Conservation (phyloP, 2,329 filamentous ascomycete species). For the Dryadomyces quercivorus region DNA sequence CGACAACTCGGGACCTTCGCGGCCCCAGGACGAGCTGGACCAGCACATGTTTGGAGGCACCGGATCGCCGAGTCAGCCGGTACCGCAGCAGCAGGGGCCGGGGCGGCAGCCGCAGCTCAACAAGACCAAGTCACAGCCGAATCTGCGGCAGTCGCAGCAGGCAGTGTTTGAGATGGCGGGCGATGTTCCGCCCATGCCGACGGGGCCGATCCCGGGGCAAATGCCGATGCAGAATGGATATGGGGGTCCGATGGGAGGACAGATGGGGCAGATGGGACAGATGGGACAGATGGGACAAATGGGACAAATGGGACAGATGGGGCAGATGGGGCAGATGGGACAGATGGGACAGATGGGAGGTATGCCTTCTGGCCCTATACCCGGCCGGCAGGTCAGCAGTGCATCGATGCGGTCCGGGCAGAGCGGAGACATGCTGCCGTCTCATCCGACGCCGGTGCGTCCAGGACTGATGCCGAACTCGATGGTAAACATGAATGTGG, state of each 20-base stretch:
- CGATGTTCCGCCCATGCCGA: conserved; percentile 42
- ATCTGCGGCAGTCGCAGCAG: conserved; percentile 49
- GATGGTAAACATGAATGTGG: conserved; percentile 32
- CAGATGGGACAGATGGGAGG: not conserved
- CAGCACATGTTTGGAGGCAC: conserved; percentile 25
- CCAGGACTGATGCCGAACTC: conserved; percentile 50
- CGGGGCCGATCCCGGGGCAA: not conserved
- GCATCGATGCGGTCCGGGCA: conserved; percentile 18
- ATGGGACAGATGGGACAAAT: not conserved
- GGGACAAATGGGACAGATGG: not conserved
- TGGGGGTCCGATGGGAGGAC: too few relatives aligned
- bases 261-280: not conserved
- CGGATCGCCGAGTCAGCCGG: not conserved
- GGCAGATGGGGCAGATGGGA: not conserved
- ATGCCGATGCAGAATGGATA: not conserved
- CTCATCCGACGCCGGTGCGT: conserved; percentile 51
- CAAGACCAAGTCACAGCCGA: conserved; percentile 55
- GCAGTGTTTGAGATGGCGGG: conserved; percentile 65
- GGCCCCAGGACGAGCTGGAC: conserved; percentile 31
- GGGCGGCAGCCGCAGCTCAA: conserved; percentile 41
- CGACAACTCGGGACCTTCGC: not conserved
- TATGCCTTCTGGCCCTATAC: conserved; percentile 10
- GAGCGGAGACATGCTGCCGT: conserved; percentile 36
- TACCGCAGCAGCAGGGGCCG: conserved; percentile 33
- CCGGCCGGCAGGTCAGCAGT: conserved; percentile 17